phyloP scores from a whole-genome alignment of 2,329 filamentous ascomycete species.

The Xylaria polymorpha region DNA sequence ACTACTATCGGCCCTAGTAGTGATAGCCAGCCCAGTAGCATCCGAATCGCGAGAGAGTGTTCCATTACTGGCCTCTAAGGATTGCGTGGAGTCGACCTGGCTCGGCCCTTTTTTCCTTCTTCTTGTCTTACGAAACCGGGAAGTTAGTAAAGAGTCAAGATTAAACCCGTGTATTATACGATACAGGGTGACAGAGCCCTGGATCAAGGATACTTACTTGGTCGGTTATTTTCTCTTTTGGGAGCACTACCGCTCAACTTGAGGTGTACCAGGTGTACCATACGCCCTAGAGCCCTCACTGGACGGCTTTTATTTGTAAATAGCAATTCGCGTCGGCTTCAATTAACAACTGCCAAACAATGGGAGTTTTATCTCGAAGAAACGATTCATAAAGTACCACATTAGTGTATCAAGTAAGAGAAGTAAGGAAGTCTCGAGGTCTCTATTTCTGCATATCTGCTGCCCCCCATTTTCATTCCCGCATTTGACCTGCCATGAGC shows the following conservation, averaged over 20 bases:
- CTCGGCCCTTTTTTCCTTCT: background rate
- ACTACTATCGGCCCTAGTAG: slow-evolving; percentile 26
- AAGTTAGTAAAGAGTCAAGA: background rate
- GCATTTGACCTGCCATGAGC: too few species aligned
- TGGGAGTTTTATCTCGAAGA: background rate
- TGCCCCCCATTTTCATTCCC: too few species aligned
- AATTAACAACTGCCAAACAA: background rate
- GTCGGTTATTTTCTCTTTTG: slow-evolving; percentile 5
- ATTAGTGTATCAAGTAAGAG: background rate
- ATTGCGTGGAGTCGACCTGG: background rate
- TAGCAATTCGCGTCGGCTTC: background rate
- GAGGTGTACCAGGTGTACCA: background rate
- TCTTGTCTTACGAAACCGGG: background rate
- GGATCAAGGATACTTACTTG: background rate
- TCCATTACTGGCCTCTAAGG: slow-evolving; percentile 19
- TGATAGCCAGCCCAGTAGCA: slow-evolving; percentile 24
- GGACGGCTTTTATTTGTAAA: background rate
- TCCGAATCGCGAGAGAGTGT: slow-evolving; percentile 12
- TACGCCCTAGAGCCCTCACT: background rate
- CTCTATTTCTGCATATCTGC: too few species aligned
- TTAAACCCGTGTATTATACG: background rate
- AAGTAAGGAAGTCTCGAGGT: too few species aligned
- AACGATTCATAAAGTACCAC: background rate
- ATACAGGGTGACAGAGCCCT: background rate
- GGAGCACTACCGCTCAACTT: background rate